phyloP scores from a whole-genome alignment of 768 basidiomycete species.

The Suillus lakei region DNA sequence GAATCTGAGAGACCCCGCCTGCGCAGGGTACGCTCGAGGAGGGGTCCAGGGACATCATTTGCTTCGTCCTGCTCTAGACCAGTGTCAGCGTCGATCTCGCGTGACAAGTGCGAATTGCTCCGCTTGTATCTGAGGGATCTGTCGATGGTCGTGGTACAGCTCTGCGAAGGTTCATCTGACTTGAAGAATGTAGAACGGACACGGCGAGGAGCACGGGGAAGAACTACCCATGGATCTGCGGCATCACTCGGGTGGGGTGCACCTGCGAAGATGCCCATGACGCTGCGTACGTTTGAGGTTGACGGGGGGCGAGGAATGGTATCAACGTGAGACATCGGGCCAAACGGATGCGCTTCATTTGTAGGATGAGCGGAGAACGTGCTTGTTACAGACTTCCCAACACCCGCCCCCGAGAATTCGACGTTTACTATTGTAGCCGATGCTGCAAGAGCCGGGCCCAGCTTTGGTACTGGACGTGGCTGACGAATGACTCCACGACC shows the following conservation, averaged over 20 bases:
- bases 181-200: conserved; percentile 29
- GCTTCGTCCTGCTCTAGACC: conserved; percentile 43
- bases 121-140: conserved; percentile 25
- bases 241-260: conserved; percentile 56
- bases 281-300: conserved; percentile 34
- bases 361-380: conserved; percentile 38
- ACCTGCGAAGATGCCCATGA: conserved; percentile 94
- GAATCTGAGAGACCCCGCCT: conserved; percentile 90
- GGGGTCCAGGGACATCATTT: conserved; percentile 50
- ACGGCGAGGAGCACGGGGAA: conserved; percentile 48
- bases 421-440: conserved; percentile 94
- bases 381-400: conserved; percentile 58
- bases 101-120: conserved; percentile 48
- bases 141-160: conserved; percentile 29
- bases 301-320: conserved; percentile 18
- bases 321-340: conserved; percentile 16
- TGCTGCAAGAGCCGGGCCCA: conserved; percentile 83
- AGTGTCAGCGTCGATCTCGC: conserved; percentile 62
- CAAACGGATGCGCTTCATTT: conserved; percentile 15
- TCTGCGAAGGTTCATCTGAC: conserved; percentile 22
- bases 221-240: conserved; percentile 75
- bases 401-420: conserved; percentile 83
- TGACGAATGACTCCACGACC: conserved; percentile 26
- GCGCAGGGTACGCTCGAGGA: conserved; percentile 69
- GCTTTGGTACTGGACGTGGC: conserved; percentile 75